Conservation (phyloP, 495 filamentous ascomycete species). For the Tuber calosporum region DNA sequence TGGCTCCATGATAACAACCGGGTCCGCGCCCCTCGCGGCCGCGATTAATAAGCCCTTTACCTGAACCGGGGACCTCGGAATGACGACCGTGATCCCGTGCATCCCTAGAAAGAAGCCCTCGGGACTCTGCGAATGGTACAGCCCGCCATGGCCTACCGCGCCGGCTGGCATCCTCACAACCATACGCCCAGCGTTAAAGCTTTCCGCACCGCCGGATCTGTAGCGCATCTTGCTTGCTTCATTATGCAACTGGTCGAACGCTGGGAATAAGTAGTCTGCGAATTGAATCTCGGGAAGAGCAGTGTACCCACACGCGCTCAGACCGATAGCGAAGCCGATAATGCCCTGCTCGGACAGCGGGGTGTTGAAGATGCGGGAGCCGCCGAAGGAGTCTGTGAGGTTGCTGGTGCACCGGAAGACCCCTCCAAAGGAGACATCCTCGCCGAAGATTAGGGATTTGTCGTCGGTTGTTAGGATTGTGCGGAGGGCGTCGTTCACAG, state of each 20-base stretch:
- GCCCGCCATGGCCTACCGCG: slow-evolving; percentile 87
- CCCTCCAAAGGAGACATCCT: slow-evolving; percentile 94
- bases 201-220: slow-evolving; percentile 62
- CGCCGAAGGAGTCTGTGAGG: slow-evolving; percentile 75
- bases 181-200: slow-evolving; percentile 64
- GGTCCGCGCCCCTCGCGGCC: slow-evolving; percentile 76
- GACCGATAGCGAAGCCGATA: slow-evolving; percentile 84
- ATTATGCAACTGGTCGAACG: slow-evolving; percentile 96
- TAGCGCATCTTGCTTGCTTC: slow-evolving; percentile 92
- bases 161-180: slow-evolving; percentile 93
- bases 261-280: slow-evolving; percentile 93
- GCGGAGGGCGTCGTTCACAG: slow-evolving; percentile 81
- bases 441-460: slow-evolving; percentile 83
- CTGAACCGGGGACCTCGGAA: slow-evolving; percentile 82
- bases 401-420: slow-evolving; percentile 95
- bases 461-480: slow-evolving; percentile 77
- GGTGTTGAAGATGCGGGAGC: slow-evolving; percentile 91
- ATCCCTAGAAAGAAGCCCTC: slow-evolving; percentile 89
- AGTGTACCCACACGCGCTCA: slow-evolving; percentile 83
- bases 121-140: slow-evolving; percentile 93
- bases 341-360: slow-evolving; percentile 92
- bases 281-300: slow-evolving; percentile 97
- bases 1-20: slow-evolving; percentile 93
- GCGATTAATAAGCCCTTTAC: slow-evolving; percentile 81
- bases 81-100: slow-evolving; percentile 80